Evolutionary conservation across 495 filamentous ascomycete genomes (phyloP).

Genomic region (Penicillium atrosanguineum): DNA sequence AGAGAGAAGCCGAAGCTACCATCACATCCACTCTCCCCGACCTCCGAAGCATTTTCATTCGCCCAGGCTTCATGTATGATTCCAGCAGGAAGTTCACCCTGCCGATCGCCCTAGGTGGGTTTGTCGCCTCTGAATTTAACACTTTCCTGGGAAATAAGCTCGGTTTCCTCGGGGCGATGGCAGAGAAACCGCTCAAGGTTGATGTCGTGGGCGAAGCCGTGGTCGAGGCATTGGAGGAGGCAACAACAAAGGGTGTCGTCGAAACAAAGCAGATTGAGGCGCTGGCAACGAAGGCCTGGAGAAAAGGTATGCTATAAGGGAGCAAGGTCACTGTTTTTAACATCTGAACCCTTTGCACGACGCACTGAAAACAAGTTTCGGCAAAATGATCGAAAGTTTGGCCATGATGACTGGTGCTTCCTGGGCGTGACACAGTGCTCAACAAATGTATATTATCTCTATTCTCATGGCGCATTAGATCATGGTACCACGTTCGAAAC

Average conservation of each 20-base stretch:
- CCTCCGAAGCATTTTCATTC: constrained; percentile 77
- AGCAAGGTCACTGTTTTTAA: background rate
- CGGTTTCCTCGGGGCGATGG: constrained; percentile 71
- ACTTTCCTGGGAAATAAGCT: constrained; percentile 68
- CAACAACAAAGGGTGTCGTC: constrained; percentile 64
- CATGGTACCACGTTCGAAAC: constrained; percentile 93
- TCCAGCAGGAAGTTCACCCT: constrained; percentile 76
- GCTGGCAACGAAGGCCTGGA: constrained; percentile 73
- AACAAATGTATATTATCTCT: constrained; percentile 25
- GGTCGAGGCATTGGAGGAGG: constrained; percentile 73
- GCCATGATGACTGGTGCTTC: background rate
- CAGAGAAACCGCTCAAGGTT: constrained; percentile 79
- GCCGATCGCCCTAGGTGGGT: constrained; percentile 72
- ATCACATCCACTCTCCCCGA: constrained; percentile 68
- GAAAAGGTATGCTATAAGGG: constrained; percentile 71
- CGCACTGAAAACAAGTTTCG: background rate
- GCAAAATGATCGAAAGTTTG: background rate
- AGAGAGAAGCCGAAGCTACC: constrained; percentile 81
- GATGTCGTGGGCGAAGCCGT: constrained; percentile 83
- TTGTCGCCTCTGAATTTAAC: constrained; percentile 69
- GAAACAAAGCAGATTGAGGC: constrained; percentile 68
- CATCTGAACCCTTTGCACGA: background rate
- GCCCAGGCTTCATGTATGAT: constrained; percentile 89
- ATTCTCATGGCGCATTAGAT: constrained; percentile 32
- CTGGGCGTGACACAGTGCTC: constrained; percentile 7